Evolutionary conservation across 495 filamentous ascomycete species (phyloP).

Genomic region (Cudoniella acicularis): DNA sequence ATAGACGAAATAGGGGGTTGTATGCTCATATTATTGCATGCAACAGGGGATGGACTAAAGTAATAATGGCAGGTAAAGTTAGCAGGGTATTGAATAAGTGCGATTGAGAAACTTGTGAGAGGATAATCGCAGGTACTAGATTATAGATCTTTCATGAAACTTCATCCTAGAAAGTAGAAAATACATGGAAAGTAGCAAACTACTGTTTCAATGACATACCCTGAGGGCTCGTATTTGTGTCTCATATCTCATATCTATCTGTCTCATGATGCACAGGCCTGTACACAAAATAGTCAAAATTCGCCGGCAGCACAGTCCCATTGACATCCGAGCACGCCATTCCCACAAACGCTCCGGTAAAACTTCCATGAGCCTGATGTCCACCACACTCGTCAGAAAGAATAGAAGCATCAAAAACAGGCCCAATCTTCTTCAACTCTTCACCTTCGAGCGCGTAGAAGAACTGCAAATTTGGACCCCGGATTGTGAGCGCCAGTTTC

Average conservation of each 20-base stretch:
- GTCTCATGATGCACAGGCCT: constrained; percentile 41
- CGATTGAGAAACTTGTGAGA: too few species aligned
- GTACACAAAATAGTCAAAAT: constrained; percentile 49
- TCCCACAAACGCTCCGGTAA: constrained; percentile 54
- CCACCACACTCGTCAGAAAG: constrained; percentile 54
- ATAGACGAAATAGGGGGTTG: too few species aligned
- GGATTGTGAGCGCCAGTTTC: constrained; percentile 39
- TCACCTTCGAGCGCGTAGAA: constrained; percentile 40
- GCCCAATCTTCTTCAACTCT: constrained; percentile 47
- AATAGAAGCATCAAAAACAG: constrained; percentile 48
- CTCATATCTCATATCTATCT: constrained; percentile 42
- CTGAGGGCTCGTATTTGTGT: too few species aligned
- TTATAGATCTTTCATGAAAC: too few species aligned
- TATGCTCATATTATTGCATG: too few species aligned
- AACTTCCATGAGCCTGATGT: constrained; percentile 51
- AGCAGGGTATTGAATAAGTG: too few species aligned
- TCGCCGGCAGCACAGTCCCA: constrained; percentile 40
- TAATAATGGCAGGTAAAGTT: too few species aligned
- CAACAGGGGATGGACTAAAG: too few species aligned
- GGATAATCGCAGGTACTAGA: too few species aligned
- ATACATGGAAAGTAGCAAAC: too few species aligned
- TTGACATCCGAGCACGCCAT: constrained; percentile 52
- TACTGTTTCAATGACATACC: too few species aligned
- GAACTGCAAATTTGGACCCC: constrained; percentile 47
- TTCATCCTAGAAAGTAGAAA: too few species aligned